phyloP scores from a whole-genome alignment of 768 basidiomycete genomes.

The Tulasnella sp. region DNA sequence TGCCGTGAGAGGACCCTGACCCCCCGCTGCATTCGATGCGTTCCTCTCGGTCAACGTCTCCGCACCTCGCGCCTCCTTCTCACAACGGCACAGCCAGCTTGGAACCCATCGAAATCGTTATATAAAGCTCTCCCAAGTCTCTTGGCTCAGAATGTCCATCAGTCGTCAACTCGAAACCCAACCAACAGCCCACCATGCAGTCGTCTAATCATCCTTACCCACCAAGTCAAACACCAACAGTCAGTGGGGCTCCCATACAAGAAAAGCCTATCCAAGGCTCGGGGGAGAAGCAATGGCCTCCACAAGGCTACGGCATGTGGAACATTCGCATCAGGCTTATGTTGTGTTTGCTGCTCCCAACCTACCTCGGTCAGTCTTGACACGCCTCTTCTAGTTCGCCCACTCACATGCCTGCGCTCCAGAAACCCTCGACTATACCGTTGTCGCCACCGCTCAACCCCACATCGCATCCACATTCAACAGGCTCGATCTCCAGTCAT shows the following conservation, averaged over 20 bases:
- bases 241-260: neutral
- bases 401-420: neutral
- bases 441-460: conserved; percentile 58
- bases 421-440: conserved; percentile 41
- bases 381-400: neutral
- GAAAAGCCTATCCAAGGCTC: neutral
- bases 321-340: conserved; percentile 12
- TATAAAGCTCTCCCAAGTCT: neutral
- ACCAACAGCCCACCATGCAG: too few relatives aligned
- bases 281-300: neutral
- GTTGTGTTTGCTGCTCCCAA: conserved; percentile 20
- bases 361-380: conserved; percentile 22
- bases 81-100: neutral
- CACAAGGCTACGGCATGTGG: conserved; percentile 13
- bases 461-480: conserved; percentile 52
- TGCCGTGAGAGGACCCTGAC: neutral
- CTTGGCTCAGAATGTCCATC: too few relatives aligned
- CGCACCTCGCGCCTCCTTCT: neutral
- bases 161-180: too few relatives aligned
- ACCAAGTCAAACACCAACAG: neutral
- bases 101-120: neutral
- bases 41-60: neutral
- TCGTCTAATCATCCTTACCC: too few relatives aligned
- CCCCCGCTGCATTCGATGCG: neutral
- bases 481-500: conserved; percentile 44